Base-by-base conservation (phyloP, 805 yeast species). In the Wickerhamiella azymoides region DNA sequence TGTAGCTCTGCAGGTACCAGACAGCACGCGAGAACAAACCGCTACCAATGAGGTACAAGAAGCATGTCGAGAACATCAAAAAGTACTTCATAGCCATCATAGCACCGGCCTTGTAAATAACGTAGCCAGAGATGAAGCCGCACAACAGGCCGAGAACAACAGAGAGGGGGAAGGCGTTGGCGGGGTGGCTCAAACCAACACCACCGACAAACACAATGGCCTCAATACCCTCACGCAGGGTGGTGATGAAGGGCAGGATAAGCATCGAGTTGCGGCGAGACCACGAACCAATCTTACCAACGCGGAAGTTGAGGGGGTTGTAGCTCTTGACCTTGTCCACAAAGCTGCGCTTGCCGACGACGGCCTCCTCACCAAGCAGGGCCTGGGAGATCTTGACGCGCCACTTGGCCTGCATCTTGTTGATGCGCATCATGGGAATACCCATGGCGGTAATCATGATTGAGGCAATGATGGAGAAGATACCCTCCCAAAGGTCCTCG, bases 321-420 rank as follows among this genome's bases (percentile, higher is more conserved):
- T 45, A 36, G 25, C 42, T 36, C 50, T 49, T 49, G 28, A 54
- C 45, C 46, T 52, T 51, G 18, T 18, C 21, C 6, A 26, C 40
- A 17, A 42, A 19, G 19, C 5, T 36, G 26, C 28, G 28, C 32
- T 33, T 41, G 10, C 45, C 45, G 33, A 17, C 27, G 17, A 42
- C 19, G 40, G 50, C 50, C 25, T 52, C 51, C 17, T 48, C 47
- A n/a, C 46, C 49, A 44, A 85, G 66, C 49, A 88, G 67, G 9
- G 96, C 89, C 59, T 68, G 73, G 25, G 96, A 96, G 61, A 89
- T 83, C 69, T 89, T 89, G 54, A 86, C 72, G 70, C 96, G 78
- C 98, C 98, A 89, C 69, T 89, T 89, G 55, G 77, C 89, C 68
- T 85, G 86, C 94, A 88, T 84, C 71, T 88, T 86, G 71, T 88